Evolutionary conservation across 306 rosid species (phyloP), one percentile per base, ranked within the genome.

Genomic region (Mimosa bimucronata): DNA sequence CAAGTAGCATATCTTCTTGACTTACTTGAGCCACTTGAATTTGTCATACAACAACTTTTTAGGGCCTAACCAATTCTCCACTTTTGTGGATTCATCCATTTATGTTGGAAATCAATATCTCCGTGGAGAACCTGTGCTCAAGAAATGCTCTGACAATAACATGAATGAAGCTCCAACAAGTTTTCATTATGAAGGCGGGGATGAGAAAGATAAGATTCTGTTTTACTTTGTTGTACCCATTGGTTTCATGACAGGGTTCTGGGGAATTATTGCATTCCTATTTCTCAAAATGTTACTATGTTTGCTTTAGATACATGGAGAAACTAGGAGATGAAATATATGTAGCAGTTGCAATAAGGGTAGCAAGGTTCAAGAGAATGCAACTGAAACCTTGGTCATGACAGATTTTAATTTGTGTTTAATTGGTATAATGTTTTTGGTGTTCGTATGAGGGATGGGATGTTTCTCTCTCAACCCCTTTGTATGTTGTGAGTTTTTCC

Each of bases 1-100:
- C 84, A 11, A 41, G 34, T 5, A 66, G 70, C 84, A 80, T 74
- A 79, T 2, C 70, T 58, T 30, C 77, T 45, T 81, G 45, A 75
- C 84, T 9, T 75, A 29, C 9, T 44, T 81, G 73, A 45, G 58
- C 44, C 5, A 31, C 31, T 68, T 81, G 77, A 81, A 68, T 40
- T 10, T 81, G 57, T 75, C 84, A 16, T 66, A 80, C 71, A 74
- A 80, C 58, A 66, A 74, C 50, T 45, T 80, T 3, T 80, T 75
- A 4, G 77, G 80, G 30, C 16, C 30, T 13, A 82, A 82, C 53
- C 78, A 82, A 37, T 76, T 82, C 34, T 19, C 45, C 44, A 25
- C 31, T 30, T 40, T 71, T 71, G 60, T 23, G 3, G 66, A 60
- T 60, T 5, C 66, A 25, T 60, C 66, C 37, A 60, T 60, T 4